A percentile compares a stretch with the other conserved stretches of the same genome.
Evolutionary conservation across 2,329 filamentous ascomycete species (phyloP).

Genomic region (Lasiodiplodia sp.): DNA sequence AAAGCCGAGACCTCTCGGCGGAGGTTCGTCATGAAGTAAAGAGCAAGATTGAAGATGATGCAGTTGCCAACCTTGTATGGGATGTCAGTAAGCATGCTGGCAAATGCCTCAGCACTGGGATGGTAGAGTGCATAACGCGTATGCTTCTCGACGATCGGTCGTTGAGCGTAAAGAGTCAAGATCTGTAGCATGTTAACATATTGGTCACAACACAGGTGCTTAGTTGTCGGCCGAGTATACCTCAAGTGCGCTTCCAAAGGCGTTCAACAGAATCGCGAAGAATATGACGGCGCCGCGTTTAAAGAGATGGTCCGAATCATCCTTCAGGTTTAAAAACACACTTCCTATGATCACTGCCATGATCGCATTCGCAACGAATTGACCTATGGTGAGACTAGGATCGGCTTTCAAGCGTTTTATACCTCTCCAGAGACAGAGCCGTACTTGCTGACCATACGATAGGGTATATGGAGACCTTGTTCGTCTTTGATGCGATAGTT

Average conservation of each 20-base stretch:
- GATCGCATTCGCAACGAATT: conserved; percentile 73
- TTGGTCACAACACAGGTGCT: no score
- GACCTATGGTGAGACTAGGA: conserved; percentile 73
- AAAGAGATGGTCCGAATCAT: conserved; percentile 76
- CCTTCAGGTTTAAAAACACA: conserved; percentile 79
- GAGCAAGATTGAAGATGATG: conserved; percentile 76
- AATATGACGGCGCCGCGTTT: conserved; percentile 81
- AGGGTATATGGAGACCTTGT: conserved; percentile 82
- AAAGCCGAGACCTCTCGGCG: conserved; percentile 76
- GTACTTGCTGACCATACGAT: conserved; percentile 76
- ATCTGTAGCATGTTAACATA: neutral
- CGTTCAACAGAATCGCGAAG: conserved; percentile 87
- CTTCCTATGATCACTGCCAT: conserved; percentile 81
- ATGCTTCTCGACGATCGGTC: conserved; percentile 92
- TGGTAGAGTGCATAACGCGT: conserved; percentile 86
- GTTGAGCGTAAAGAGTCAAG: conserved; percentile 74
- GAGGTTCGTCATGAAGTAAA: conserved; percentile 90
- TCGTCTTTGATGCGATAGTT: conserved; percentile 50
- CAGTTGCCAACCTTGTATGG: conserved; percentile 81
- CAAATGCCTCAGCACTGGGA: conserved; percentile 84
- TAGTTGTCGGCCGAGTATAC: conserved; percentile 45
- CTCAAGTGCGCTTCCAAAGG: conserved; percentile 80
- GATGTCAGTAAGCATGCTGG: conserved; percentile 85
- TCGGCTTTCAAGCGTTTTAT: conserved; percentile 80
- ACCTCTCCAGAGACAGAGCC: conserved; percentile 81